A percentile compares a stretch with the other conserved stretches of the same genome.
Conservation (phyloP, 2,329 filamentous ascomycete genomes). For the Trichophyton verrucosum region DNA sequence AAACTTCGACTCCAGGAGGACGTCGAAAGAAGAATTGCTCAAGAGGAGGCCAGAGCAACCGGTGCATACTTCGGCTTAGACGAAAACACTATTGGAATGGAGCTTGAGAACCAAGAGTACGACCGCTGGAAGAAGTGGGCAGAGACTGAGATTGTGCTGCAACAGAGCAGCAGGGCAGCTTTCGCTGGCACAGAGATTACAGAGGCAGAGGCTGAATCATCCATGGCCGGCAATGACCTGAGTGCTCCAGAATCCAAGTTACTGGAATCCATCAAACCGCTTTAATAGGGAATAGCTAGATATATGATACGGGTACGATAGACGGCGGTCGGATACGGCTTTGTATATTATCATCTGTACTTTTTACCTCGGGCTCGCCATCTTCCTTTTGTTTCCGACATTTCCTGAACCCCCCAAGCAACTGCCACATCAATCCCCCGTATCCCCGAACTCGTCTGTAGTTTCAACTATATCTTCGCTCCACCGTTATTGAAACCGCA, state of each 20-base stretch:
- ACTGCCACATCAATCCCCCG: no score
- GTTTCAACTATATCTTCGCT: not conserved
- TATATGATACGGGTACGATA: not conserved
- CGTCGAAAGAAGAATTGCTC: conserved; percentile 66
- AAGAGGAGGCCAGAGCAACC: conserved; percentile 73
- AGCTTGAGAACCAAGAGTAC: conserved; percentile 65
- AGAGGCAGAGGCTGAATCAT: not conserved
- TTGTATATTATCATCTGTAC: conserved; percentile 2
- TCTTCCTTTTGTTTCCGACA: not conserved
- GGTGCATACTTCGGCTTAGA: conserved; percentile 82
- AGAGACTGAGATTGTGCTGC: conserved; percentile 37
- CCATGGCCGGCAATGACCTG: not conserved
- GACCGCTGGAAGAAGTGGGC: conserved; percentile 83
- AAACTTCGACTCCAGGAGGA: conserved; percentile 68
- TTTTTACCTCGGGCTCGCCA: not conserved
- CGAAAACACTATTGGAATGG: conserved; percentile 62
- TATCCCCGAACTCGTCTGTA: not conserved
- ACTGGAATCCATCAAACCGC: not conserved
- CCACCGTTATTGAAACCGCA: not conserved
- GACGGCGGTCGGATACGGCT: not conserved
- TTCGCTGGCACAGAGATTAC: conserved; percentile 21
- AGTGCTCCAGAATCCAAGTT: not conserved
- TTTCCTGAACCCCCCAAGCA: not conserved
- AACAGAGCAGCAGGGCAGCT: conserved; percentile 38
- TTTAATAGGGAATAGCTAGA: not conserved